These are phyloP conservation scores for Neonectria punicea DNA, from an alignment of 2,329 filamentous ascomycete genomes.

Conservation along the genomic window DNA sequence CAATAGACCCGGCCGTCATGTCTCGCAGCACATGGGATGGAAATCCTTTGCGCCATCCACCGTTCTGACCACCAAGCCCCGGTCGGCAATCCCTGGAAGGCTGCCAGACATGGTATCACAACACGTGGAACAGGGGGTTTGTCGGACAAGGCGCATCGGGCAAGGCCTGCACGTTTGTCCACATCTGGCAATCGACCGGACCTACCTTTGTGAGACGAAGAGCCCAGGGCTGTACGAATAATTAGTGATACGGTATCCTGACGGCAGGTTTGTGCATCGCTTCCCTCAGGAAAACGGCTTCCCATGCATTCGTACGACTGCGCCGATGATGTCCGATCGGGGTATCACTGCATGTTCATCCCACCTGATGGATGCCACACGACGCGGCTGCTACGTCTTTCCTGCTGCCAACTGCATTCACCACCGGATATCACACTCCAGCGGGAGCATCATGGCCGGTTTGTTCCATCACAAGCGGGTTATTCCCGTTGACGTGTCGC, in stretches of 20 bases:
- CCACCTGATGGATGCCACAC: constrained; percentile 2
- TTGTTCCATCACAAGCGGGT: background rate
- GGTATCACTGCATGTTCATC: background rate
- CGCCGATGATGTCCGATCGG: background rate
- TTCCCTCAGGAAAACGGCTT: background rate
- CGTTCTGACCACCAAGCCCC: constrained; percentile 17
- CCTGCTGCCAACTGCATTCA: constrained; percentile 1
- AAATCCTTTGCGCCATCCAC: constrained; percentile 19
- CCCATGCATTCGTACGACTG: background rate
- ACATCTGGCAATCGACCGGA: constrained; percentile 27
- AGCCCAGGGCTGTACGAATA: constrained; percentile 13
- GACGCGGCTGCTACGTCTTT: constrained; percentile 7
- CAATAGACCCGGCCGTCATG: constrained; percentile 3
- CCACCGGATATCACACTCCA: background rate
- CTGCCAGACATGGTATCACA: constrained; percentile 18
- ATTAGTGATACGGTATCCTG: background rate
- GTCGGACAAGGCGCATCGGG: constrained; percentile 16
- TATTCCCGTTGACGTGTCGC: background rate
- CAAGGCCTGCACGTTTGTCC: constrained; percentile 33
- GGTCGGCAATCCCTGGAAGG: constrained; percentile 11
- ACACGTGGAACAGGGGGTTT: constrained; percentile 28
- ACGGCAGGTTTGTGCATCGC: background rate
- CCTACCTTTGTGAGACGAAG: constrained; percentile 13
- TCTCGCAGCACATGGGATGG: background rate
- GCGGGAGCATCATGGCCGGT: background rate